Evolutionary conservation across 202 grass and related monocot genomes (phyloP).

Genomic region (Brachypodium distachyon): DNA sequence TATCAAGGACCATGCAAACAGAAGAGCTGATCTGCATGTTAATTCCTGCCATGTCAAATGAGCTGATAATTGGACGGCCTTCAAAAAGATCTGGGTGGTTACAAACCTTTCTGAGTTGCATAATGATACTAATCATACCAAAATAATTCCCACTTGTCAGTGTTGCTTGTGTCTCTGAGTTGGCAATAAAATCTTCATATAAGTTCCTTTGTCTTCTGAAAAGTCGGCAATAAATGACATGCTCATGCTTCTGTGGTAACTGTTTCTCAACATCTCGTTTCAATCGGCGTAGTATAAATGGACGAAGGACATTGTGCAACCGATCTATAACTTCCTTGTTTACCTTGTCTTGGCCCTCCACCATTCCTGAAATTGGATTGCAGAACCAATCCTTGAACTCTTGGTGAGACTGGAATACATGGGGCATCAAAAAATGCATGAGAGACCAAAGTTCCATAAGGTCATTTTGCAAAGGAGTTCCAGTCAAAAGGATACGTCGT

Average conservation of each 20-base stretch:
- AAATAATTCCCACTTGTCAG: slow-evolving; percentile 77
- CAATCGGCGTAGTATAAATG: slow-evolving; percentile 72
- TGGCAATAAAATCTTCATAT: slow-evolving; percentile 90
- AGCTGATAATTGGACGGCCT: slow-evolving; percentile 83
- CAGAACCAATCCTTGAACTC: slow-evolving; percentile 98
- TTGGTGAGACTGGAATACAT: slow-evolving; percentile 93
- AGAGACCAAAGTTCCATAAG: slow-evolving; percentile 98
- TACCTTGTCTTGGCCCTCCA: slow-evolving; percentile 84
- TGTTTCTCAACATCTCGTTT: slow-evolving; percentile 94
- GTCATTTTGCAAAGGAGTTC: slow-evolving; percentile 90
- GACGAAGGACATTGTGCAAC: slow-evolving; percentile 87
- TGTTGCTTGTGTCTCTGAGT: slow-evolving; percentile 73
- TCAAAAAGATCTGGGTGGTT: slow-evolving; percentile 96
- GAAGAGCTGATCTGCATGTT: slow-evolving; percentile 55
- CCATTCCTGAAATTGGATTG: slow-evolving; percentile 92
- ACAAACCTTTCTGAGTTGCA: slow-evolving; percentile 93
- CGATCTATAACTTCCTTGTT: slow-evolving; percentile 82
- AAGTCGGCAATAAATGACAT: slow-evolving; percentile 84
- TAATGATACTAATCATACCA: slow-evolving; percentile 93
- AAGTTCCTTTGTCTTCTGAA: slow-evolving; percentile 83
- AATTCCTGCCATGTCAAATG: slow-evolving; percentile 87
- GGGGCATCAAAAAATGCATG: slow-evolving; percentile 98
- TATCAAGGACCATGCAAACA: slow-evolving; percentile 56
- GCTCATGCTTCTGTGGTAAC: slow-evolving; percentile 66
- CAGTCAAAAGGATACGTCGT: slow-evolving; percentile 77